Evolutionary conservation across 2,329 filamentous ascomycete genomes (phyloP).

Genomic region (Venturia pyrina): DNA sequence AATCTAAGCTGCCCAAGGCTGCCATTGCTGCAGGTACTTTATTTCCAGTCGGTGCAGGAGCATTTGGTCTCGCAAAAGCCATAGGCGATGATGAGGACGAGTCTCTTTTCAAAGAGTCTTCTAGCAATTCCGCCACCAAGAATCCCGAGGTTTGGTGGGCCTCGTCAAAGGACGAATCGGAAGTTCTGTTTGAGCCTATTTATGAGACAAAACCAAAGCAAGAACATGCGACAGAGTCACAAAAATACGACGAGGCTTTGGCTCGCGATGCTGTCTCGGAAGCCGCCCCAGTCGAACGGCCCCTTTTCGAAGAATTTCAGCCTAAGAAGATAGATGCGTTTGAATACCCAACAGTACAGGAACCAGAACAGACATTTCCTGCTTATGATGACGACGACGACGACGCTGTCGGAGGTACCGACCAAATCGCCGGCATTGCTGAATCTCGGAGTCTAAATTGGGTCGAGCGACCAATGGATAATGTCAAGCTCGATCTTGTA

Average conservation of each 20-base stretch:
- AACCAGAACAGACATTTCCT: neutral
- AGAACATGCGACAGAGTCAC: neutral
- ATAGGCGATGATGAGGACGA: neutral
- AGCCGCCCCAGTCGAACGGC: neutral
- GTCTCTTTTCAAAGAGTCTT: neutral
- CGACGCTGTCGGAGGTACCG: neutral
- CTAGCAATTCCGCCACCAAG: neutral
- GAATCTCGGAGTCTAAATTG: neutral
- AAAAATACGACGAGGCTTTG: neutral
- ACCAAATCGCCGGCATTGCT: neutral
- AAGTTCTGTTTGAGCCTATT: neutral
- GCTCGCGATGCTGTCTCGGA: neutral
- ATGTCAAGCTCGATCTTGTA: neutral
- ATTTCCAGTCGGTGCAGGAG: neutral
- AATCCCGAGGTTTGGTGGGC: neutral
- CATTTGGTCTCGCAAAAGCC: neutral
- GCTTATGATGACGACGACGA: neutral
- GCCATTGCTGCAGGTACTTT: neutral
- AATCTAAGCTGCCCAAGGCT: neutral
- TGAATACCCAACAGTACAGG: neutral
- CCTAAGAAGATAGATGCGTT: neutral
- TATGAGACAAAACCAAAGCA: neutral
- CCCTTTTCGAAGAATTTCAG: neutral
- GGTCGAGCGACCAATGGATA: neutral
- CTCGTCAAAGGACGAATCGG: neutral